Conservation (phyloP, 495 filamentous ascomycete genomes). For the Parmelia sp. region DNA sequence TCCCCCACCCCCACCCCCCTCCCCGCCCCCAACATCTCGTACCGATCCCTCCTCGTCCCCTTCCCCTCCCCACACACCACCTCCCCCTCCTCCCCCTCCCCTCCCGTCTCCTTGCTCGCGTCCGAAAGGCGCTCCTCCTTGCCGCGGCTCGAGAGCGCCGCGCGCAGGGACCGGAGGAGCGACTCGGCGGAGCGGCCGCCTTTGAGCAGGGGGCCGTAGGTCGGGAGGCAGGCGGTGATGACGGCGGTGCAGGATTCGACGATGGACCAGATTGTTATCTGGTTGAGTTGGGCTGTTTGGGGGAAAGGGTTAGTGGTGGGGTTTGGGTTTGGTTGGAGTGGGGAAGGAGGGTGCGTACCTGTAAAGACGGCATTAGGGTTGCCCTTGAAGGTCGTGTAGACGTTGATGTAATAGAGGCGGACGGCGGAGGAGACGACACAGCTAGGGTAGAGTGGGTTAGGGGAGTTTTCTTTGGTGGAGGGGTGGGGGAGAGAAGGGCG, state of each 20-base stretch:
- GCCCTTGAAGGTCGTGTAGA: not conserved
- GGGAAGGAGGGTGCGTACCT: not conserved
- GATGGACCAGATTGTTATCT: slow-evolving; percentile 11
- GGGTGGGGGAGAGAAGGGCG: not conserved
- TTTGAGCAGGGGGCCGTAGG: slow-evolving; percentile 10
- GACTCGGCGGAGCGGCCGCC: not conserved
- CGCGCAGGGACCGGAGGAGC: not conserved
- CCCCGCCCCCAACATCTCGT: not conserved
- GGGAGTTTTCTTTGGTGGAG: not conserved
- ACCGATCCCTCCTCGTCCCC: not conserved
- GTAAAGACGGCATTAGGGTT: not conserved
- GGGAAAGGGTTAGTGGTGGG: not conserved
- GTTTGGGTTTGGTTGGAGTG: not conserved
- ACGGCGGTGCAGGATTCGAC: slow-evolving; percentile 11
- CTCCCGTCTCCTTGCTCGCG: not conserved
- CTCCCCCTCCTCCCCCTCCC: too few relatives aligned
- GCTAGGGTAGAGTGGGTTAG: not conserved
- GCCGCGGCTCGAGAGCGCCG: not conserved
- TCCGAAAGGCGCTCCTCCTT: not conserved
- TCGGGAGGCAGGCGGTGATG: slow-evolving; percentile 20
- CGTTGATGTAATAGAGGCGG: slow-evolving; percentile 8
- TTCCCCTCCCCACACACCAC: not conserved
- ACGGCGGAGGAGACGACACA: slow-evolving; percentile 4
- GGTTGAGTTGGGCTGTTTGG: not conserved
- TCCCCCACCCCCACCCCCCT: not conserved